phyloP scores from a whole-genome alignment of 768 basidiomycete genomes.

The Calocybe indica region DNA sequence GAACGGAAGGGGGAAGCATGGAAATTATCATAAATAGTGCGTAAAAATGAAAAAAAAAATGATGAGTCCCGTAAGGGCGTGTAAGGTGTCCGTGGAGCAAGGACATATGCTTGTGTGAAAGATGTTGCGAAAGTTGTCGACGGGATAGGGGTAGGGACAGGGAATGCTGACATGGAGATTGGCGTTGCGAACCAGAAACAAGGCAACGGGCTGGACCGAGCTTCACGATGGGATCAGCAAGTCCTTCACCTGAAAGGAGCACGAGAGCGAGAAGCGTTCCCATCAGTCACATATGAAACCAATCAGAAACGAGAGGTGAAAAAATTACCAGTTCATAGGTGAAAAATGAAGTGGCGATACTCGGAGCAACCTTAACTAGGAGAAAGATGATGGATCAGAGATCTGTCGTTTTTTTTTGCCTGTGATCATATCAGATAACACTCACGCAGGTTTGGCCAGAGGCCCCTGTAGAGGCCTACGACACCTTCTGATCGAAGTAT shows the following conservation, averaged over 20 bases:
- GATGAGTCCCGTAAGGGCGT: too few relatives aligned
- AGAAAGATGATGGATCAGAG: conserved; percentile 1
- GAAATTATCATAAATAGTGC: too few relatives aligned
- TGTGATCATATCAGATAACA: conserved; percentile 5
- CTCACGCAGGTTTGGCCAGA: conserved; percentile 88
- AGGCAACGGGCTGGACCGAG: too few relatives aligned
- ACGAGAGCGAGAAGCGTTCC: too few relatives aligned
- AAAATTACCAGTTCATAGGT: conserved; percentile 62
- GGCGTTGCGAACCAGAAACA: too few relatives aligned
- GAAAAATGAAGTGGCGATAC: conserved; percentile 84
- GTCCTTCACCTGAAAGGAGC: conserved; percentile 21
- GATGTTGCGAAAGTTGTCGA: too few relatives aligned
- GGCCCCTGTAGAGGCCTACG: conserved; percentile 72
- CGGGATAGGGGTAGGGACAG: too few relatives aligned
- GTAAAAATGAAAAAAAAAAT: too few relatives aligned
- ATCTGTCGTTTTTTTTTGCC: conserved; percentile 3
- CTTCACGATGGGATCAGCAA: conserved; percentile 23
- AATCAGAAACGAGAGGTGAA: not conserved
- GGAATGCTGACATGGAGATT: too few relatives aligned
- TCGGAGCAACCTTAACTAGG: conserved; percentile 85
- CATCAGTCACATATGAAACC: conserved; percentile 3
- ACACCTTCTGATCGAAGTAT: conserved; percentile 74
- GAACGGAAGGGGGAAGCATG: too few relatives aligned
- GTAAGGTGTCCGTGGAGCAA: too few relatives aligned
- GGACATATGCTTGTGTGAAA: too few relatives aligned